These are phyloP conservation scores for Cucurbita pepo DNA, from an alignment of 306 rosid genomes.

Conservation along the genomic window DNA sequence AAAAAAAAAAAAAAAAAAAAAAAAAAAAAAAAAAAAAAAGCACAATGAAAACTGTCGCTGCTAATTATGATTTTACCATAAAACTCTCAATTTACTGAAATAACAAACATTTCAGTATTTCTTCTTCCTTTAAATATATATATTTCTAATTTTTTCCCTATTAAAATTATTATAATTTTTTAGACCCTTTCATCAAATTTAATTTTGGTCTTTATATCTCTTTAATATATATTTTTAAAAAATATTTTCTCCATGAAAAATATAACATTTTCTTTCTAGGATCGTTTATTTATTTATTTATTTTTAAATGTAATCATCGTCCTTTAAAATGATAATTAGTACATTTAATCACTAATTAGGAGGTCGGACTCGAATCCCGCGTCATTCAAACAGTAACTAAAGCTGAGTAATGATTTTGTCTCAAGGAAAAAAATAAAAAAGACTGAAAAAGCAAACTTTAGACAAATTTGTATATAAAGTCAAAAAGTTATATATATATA, in stretches of 20 bases:
- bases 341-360: not conserved
- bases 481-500: not conserved
- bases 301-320: too few relatives aligned
- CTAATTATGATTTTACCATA: conserved; percentile 28
- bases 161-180: too few relatives aligned
- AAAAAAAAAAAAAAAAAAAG: not conserved
- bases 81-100: conserved; percentile 30
- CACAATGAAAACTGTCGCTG: conserved; percentile 17
- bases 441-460: not conserved
- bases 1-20: conserved; percentile 1
- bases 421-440: not conserved
- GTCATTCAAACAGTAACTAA: not conserved
- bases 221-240: too few relatives aligned
- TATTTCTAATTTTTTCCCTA: not conserved
- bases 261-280: too few relatives aligned
- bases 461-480: conserved; percentile 5
- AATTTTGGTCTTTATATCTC: too few relatives aligned
- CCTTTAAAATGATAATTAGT: too few relatives aligned
- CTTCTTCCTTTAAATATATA: not conserved
- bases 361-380: not conserved
- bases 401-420: not conserved
- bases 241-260: too few relatives aligned
- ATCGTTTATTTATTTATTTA: too few relatives aligned
- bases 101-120: conserved; percentile 35
- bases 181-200: too few relatives aligned